Evolutionary conservation across 2,329 filamentous ascomycete species (phyloP), one percentile per base, ranked within the genome.

Genomic region (Diaporthe citri): DNA sequence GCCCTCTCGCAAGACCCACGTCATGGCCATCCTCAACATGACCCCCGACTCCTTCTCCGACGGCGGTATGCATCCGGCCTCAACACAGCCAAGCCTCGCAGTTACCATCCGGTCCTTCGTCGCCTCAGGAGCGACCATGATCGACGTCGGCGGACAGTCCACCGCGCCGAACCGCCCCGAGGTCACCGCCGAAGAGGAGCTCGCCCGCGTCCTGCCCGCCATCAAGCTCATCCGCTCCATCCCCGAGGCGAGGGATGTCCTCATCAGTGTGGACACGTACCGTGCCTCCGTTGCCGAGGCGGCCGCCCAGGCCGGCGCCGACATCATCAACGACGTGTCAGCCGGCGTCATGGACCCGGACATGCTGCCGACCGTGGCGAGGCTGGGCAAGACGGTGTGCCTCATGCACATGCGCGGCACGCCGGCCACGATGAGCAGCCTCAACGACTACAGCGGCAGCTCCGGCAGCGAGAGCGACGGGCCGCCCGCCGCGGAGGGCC

Each of bases 1-100:
- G 43, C 84, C 88, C 9, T 86, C 88, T 60, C 90, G 92, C 64
- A 87, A 86, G 71, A 98, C 96, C 0, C 91, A 91, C 60, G 85
- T 98, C 78, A 99, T 99, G 97, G 94, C 94, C 72, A 97, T 99
- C 77, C 88, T 98, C 60, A 99, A 99, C 84, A 86, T 97, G 71
- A 98, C 97, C 0, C 96, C 96, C 0, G 96, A 99, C 85, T 98
- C 96, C 13, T 99, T 99, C 86, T 98, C 96, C 1, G 96, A 98
- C 81, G 96, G 95, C 71, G 95, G 95, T 12, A 80, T 87, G 12
- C 90, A 95, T 82, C 84, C 85, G 57, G 80, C 86, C 34, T 52
- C 70, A 43, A 60, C 41, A 25, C 70, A 22, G 80, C 84, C 17
- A 34, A 79, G 85, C 36, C 87, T 97, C 36, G 84, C 87, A 17